Evolutionary conservation across 495 filamentous ascomycete genomes (phyloP).

Genomic region (Talaromyces proteolyticus): DNA sequence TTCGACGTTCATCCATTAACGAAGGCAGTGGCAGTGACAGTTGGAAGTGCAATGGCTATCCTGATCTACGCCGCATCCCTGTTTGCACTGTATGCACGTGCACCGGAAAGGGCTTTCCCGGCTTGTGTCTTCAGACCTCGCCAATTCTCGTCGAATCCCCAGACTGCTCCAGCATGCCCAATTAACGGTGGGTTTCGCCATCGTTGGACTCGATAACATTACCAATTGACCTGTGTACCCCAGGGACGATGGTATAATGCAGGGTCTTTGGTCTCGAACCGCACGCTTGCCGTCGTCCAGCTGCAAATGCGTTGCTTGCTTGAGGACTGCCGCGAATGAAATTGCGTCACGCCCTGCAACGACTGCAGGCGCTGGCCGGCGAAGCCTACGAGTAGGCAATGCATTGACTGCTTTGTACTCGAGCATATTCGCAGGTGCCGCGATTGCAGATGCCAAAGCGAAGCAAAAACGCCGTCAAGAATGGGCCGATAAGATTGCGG

Average conservation of each 20-base stretch:
- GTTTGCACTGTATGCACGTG: constrained; percentile 10
- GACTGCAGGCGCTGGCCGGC: constrained; percentile 38
- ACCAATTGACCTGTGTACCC: no score
- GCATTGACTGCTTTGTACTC: constrained; percentile 67
- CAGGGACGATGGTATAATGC: constrained; percentile 57
- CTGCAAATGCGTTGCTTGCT: constrained; percentile 60
- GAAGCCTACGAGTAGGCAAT: constrained; percentile 50
- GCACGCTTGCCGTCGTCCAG: constrained; percentile 47
- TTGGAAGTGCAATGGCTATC: no score
- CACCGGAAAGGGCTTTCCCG: no score
- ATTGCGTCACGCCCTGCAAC: constrained; percentile 47
- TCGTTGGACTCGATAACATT: no score
- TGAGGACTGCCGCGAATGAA: constrained; percentile 45
- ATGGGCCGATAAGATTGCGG: constrained; percentile 54
- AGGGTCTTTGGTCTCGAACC: constrained; percentile 64
- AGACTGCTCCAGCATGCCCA: no score
- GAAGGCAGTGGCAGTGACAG: background rate
- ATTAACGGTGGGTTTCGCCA: no score
- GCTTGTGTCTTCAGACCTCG: no score
- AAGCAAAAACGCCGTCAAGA: constrained; percentile 58
- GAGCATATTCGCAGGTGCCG: constrained; percentile 66
- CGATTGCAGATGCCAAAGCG: constrained; percentile 54
- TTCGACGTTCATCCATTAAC: no score
- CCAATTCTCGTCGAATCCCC: no score
- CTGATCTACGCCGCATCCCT: no score